Evolutionary conservation across 768 basidiomycete species (phyloP), one percentile per base, ranked within the genome.

Genomic region (Nidularia pulvinata): DNA sequence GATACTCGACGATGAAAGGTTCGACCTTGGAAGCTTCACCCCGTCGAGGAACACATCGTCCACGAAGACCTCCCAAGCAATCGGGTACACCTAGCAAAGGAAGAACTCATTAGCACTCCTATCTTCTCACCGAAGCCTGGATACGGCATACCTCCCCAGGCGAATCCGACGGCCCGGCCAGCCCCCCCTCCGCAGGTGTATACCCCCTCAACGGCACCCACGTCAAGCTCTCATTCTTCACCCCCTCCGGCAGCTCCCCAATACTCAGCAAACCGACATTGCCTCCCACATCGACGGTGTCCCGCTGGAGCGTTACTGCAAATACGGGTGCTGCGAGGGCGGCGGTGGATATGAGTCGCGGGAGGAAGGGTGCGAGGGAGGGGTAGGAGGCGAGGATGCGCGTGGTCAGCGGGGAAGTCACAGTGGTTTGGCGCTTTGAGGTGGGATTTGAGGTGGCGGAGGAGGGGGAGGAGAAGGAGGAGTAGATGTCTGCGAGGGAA

Each of bases 41-140:
- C 85, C 88, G 57, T 91, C 86, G 34, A 93, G 76, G 63, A 75
- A 91, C 5, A 91, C 85, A 52, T 84, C 84, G 50, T 90, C 89
- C 6, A 92, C 54, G 30, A 79, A 74, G 5, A 90, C 71, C 65
- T 92, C 90, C 90, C 90, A 91, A 9, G 84, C 75, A 30, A 86
- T 71, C 1, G 85, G 83, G 63, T 86, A 86, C 10, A 68, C 65
- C 85, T 85, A 58, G 6, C 19, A 19, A 19, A 19, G 19, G 19
- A 19, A 19, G 19, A 19, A 19, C 19, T 19, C 19, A 19, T 19
- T 19, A 19, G 19, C 19, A 19, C 19, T 19, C 19, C 19, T 19
- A 19, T 19, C 19, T 19, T 19, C 19, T 19, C 19, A 19, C 19
- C 19, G 19, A 19, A 19, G 19, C 19, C 19, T 19, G 19, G 19